Evolutionary conservation across 164 flowering plant species (phyloP).

Genomic region (Paratinospora sagittata): DNA sequence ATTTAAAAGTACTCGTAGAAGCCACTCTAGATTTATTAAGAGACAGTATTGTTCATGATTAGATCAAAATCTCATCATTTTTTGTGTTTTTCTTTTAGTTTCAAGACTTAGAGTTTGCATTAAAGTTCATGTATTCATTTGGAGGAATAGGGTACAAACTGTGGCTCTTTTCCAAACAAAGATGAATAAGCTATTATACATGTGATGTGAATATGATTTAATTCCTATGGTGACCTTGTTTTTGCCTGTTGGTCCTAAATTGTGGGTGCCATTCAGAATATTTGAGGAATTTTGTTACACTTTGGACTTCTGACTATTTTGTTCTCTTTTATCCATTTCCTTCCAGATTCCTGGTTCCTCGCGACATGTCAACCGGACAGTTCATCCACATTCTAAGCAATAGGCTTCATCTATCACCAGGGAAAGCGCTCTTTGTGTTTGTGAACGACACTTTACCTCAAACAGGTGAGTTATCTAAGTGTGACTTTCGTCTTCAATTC

Average conservation of each 20-base stretch:
- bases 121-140: background rate
- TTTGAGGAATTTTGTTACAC: background rate
- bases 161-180: background rate
- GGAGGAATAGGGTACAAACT: background rate
- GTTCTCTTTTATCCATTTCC: background rate
- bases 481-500: background rate
- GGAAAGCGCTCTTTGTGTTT: slow-evolving; percentile 92
- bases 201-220: background rate
- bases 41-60: no score
- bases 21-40: background rate
- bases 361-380: slow-evolving; percentile 94
- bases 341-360: slow-evolving; percentile 78
- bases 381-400: slow-evolving; percentile 77
- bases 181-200: no score
- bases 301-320: background rate
- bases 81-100: background rate
- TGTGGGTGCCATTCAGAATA: no score
- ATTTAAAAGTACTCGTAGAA: background rate
- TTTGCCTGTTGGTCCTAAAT: no score
- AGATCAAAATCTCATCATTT: background rate
- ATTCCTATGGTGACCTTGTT: background rate
- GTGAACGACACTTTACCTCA: slow-evolving; percentile 87
- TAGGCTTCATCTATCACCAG: slow-evolving; percentile 74
- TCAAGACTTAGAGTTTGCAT: background rate
- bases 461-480: slow-evolving; percentile 42